A percentile compares a stretch with the other conserved stretches of the same genome.
These are phyloP conservation scores for Barbarea vulgaris DNA, from an alignment of 345 rosid genomes.

Conservation along the genomic window DNA sequence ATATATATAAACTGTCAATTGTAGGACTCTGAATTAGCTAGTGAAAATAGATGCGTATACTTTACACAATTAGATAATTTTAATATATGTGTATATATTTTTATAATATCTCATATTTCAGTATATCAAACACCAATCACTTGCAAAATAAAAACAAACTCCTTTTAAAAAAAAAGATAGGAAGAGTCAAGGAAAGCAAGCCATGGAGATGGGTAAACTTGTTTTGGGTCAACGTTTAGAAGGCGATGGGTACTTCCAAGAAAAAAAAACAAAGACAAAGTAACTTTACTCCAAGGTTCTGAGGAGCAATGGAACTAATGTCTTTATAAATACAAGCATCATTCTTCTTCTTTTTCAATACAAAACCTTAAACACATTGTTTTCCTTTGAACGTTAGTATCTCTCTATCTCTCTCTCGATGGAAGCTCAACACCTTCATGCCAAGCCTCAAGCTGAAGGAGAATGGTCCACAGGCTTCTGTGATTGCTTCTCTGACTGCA, in stretches of 20 bases:
- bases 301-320: not conserved
- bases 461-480: slow-evolving; percentile 59
- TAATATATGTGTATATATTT: not conserved
- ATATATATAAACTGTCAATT: too few relatives aligned
- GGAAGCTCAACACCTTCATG: slow-evolving; percentile 38
- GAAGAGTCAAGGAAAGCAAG: not conserved
- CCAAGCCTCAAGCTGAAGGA: slow-evolving; percentile 24
- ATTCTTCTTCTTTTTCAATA: not conserved
- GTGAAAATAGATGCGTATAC: too few relatives aligned
- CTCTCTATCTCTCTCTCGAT: slow-evolving; percentile 16
- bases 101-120: not conserved
- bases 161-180: not conserved
- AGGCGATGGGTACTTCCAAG: not conserved
- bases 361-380: not conserved
- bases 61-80: slow-evolving; percentile 2
- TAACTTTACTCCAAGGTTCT: not conserved
- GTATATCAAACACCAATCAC: not conserved
- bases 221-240: not conserved
- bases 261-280: not conserved
- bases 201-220: too few relatives aligned
- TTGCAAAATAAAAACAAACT: not conserved
- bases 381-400: not conserved
- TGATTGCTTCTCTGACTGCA: slow-evolving; percentile 49
- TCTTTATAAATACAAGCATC: slow-evolving; percentile 29
- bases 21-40: too few relatives aligned